These are phyloP conservation scores for Mrakia blollopis DNA, from an alignment of 768 basidiomycete species.

Conservation along the genomic window DNA sequence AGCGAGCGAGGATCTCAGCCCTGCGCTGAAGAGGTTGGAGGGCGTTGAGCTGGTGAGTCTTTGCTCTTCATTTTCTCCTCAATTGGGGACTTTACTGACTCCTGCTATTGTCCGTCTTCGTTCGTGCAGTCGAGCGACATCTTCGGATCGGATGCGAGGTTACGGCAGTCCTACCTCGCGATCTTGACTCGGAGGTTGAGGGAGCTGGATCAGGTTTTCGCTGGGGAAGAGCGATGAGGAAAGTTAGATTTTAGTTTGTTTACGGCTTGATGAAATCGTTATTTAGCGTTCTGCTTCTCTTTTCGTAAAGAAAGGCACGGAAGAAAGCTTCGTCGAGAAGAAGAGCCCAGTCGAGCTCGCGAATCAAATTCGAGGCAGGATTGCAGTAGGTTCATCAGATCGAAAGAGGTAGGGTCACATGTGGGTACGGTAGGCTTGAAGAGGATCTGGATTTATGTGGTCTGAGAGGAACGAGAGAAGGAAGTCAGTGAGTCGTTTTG, in stretches of 20 bases:
- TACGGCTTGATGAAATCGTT: constrained; percentile 1
- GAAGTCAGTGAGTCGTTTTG: too few relatives aligned
- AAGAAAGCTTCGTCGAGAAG: too few relatives aligned
- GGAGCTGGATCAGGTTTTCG: constrained; percentile 44
- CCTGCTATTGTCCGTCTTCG: not conserved
- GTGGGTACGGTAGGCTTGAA: too few relatives aligned
- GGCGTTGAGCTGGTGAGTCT: constrained; percentile 52
- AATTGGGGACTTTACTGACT: constrained; percentile 25
- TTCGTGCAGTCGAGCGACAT: constrained; percentile 34
- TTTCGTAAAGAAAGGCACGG: too few relatives aligned
- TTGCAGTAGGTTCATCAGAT: too few relatives aligned
- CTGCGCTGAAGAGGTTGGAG: constrained; percentile 56
- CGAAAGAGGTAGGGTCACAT: too few relatives aligned
- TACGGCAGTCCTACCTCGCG: constrained; percentile 65
- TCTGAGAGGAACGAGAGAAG: too few relatives aligned
- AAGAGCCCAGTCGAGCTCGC: too few relatives aligned
- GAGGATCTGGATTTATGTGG: too few relatives aligned
- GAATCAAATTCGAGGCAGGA: too few relatives aligned
- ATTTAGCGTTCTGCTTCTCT: not conserved
- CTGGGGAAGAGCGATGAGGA: not conserved
- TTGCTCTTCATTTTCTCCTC: too few relatives aligned
- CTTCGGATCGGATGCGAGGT: constrained; percentile 55
- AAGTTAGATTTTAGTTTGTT: not conserved
- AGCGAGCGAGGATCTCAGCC: constrained; percentile 54
- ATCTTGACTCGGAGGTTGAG: constrained; percentile 68